Base-by-base conservation (phyloP, 2,329 filamentous ascomycete species). In the Sarocladium oryzae region DNA sequence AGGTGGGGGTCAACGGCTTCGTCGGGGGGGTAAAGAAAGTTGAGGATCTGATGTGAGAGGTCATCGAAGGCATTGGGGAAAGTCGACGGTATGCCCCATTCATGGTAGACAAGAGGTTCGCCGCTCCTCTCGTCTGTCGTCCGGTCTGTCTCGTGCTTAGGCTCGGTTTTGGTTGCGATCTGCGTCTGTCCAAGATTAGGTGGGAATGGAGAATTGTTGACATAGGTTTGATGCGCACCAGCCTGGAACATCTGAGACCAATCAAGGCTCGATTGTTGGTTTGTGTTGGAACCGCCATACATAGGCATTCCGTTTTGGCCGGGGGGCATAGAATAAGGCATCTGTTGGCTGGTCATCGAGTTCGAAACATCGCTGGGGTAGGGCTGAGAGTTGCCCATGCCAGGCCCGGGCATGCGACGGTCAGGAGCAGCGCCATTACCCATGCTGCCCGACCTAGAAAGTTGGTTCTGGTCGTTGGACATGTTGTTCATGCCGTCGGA, bases 201-300 rank as follows among this genome's bases (percentile, higher is more conserved):
- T 67, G 76, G 72, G 71, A 79, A 82, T 32, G 43, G 26, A 65
- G 77, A 75, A 66, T 73, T 73, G 70, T 75, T 79, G 74, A 79
- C 78, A 70, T 81, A 83, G 69, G 76, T 74, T 70, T 82, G 74
- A 69, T 85, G 80, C 72, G 80, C 76, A 78, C 82, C 83, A 73
- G 83, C 70, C 73, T 84, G 85, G 74, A 88, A 88, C 82, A 89
- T 86, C 66, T 85, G 79, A 63, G 84, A 79, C 86, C 86, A 89
- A 72, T 89, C 85, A 73, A 86, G 73, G 73, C 77, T 70, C 66
- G 76, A 73, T 71, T 79, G 75, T 70, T 83, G 80, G 68, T 77
- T 77, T 69, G 76, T 71, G 69, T 77, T 78, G 60, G 79, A 78
- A 64, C 73, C 74, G 63, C 73, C 75, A 67, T 82, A 82, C 73